Evolutionary conservation across 2,329 filamentous ascomycete genomes (phyloP).

Genomic region (Dendrostoma leiphaemia): DNA sequence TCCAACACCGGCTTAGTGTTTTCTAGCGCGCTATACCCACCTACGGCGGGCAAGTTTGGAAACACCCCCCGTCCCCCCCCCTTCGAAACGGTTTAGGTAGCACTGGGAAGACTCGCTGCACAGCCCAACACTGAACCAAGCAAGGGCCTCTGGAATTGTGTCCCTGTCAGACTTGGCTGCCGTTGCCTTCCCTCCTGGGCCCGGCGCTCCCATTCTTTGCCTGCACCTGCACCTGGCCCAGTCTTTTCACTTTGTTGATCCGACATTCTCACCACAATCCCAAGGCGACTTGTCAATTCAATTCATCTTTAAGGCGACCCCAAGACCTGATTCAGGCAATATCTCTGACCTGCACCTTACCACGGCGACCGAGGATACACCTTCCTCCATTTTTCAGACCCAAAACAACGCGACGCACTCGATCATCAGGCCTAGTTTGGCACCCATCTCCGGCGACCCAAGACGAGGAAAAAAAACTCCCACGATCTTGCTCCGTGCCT

Average conservation of each 20-base stretch:
- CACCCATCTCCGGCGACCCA: slow-evolving; percentile 9
- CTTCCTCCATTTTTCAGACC: slow-evolving; percentile 10
- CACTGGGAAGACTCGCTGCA: no score
- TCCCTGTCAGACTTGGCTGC: no score
- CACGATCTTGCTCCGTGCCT: slow-evolving; percentile 10
- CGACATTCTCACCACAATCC: slow-evolving; percentile 12
- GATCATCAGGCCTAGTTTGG: slow-evolving; percentile 10
- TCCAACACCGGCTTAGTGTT: neutral
- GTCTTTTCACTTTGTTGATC: slow-evolving; percentile 14
- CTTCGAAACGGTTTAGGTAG: neutral
- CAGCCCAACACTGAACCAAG: no score
- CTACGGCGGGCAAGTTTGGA: neutral
- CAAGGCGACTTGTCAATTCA: slow-evolving; percentile 17
- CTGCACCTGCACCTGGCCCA: neutral
- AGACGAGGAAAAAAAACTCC: slow-evolving; percentile 15
- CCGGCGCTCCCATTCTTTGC: slow-evolving; percentile 2
- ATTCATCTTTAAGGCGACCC: slow-evolving; percentile 18
- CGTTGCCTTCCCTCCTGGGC: slow-evolving; percentile 12
- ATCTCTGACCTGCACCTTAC: slow-evolving; percentile 6
- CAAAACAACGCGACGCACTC: slow-evolving; percentile 13
- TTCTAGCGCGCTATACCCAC: neutral
- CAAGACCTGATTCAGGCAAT: slow-evolving; percentile 18
- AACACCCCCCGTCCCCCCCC: neutral
- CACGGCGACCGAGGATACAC: slow-evolving; percentile 10
- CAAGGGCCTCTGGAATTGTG: slow-evolving; percentile 7